Conservation (phyloP, 257 asterid genomes). For the Paraleonurus japonicus region DNA sequence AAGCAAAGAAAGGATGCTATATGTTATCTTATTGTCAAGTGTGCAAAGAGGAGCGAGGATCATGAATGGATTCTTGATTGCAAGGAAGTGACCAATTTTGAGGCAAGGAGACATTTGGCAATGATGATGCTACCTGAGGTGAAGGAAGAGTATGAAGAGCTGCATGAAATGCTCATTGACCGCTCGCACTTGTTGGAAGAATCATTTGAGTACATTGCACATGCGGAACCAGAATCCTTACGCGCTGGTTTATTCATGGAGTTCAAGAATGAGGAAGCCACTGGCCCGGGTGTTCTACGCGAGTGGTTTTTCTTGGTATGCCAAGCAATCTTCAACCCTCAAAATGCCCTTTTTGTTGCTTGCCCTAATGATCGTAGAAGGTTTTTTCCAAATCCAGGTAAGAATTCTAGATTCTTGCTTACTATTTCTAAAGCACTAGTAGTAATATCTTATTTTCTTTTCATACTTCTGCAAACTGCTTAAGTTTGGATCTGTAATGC, state of each 20-base stretch:
- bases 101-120: constrained; percentile 78
- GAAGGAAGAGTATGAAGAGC: constrained; percentile 81
- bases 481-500: not conserved
- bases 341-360: constrained; percentile 84
- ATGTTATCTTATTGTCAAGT: constrained; percentile 58
- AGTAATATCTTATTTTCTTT: constrained; percentile 10
- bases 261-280: constrained; percentile 97
- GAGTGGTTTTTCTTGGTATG: constrained; percentile 97
- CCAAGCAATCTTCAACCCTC: constrained; percentile 87
- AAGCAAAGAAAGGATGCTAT: constrained; percentile 56
- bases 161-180: constrained; percentile 95
- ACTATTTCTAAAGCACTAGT: constrained; percentile 5
- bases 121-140: constrained; percentile 82
- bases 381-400: constrained; percentile 97
- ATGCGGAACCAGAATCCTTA: constrained; percentile 57
- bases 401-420: constrained; percentile 10
- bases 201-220: constrained; percentile 74
- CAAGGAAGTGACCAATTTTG: constrained; percentile 78
- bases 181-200: constrained; percentile 75
- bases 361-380: constrained; percentile 95
- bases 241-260: constrained; percentile 91
- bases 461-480: constrained; percentile 13
- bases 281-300: constrained; percentile 96
- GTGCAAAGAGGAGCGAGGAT: constrained; percentile 71
- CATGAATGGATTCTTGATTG: constrained; percentile 70